Evolutionary conservation across 2,329 filamentous ascomycete species (phyloP).

Genomic region (Colletotrichum tropicale): DNA sequence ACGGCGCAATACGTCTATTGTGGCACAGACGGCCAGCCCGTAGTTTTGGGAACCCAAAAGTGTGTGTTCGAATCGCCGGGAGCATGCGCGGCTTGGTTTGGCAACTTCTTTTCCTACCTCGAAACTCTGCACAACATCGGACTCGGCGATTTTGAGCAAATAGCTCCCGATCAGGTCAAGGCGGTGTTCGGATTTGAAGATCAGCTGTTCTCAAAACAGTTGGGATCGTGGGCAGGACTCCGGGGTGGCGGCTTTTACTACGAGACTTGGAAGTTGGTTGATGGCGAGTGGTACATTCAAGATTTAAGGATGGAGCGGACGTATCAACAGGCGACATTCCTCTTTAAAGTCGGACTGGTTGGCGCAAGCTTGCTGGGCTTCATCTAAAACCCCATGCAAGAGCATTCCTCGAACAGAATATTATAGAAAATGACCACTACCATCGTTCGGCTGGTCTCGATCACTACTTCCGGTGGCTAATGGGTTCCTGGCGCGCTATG

Average conservation of each 20-base stretch:
- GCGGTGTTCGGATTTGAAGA: constrained; percentile 10
- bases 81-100: constrained; percentile 22
- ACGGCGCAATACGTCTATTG: constrained; percentile 23
- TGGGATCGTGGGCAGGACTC: constrained; percentile 23
- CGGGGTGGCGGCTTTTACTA: constrained; percentile 27
- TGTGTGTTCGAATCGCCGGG: constrained; percentile 15
- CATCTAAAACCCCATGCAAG: neutral
- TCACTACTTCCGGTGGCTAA: neutral
- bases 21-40: neutral
- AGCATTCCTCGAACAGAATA: accelerated
- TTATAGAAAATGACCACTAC: accelerated
- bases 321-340: neutral
- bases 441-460: neutral
- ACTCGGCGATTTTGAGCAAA: constrained; percentile 27
- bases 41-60: neutral
- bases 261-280: constrained; percentile 25
- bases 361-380: neutral
- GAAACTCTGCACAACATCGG: constrained; percentile 28
- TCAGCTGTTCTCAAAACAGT: neutral
- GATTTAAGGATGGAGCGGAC: constrained; percentile 23
- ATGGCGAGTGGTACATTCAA: constrained; percentile 26
- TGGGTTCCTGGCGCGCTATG: neutral
- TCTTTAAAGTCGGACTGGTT: neutral
- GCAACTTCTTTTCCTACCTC: constrained; percentile 20
- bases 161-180: constrained; percentile 11